These are phyloP conservation scores for Candida chauliodis DNA, from an alignment of 805 yeast genomes.

Conservation along the genomic window DNA sequence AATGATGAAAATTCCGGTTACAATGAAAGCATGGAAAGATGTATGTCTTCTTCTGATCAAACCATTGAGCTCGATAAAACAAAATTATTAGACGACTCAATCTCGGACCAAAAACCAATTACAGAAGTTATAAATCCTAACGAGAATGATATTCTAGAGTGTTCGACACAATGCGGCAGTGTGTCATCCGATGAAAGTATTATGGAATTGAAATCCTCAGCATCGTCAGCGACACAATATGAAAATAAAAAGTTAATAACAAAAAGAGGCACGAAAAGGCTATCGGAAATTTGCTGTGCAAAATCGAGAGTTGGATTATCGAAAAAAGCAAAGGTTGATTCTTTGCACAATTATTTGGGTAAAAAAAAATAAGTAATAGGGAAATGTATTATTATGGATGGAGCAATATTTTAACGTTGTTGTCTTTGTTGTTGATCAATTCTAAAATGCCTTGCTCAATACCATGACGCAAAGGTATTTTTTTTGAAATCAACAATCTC, in stretches of 20 bases:
- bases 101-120: no score
- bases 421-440: conserved; percentile 48
- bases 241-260: not conserved
- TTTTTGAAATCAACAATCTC: conserved; percentile 51
- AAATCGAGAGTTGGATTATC: conserved; percentile 25
- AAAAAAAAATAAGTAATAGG: no score
- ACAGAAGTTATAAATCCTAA: no score
- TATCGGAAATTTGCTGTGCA: conserved; percentile 5
- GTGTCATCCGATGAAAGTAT: no score
- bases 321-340: conserved; percentile 18
- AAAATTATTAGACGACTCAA: no score
- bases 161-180: no score
- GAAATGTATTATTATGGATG: conserved; percentile 30
- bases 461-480: conserved; percentile 45
- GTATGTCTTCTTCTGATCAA: no score
- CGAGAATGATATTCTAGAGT: no score
- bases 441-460: conserved; percentile 51
- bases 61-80: no score
- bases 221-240: not conserved
- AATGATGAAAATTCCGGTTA: conserved; percentile 5
- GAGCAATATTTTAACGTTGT: conserved; percentile 51
- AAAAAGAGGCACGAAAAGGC: conserved; percentile 4
- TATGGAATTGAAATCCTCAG: no score
- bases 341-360: conserved; percentile 16
- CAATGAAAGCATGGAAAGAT: conserved; percentile 5